Conservation (phyloP, 2,329 filamentous ascomycete species). For the Scytalidium lignicola region DNA sequence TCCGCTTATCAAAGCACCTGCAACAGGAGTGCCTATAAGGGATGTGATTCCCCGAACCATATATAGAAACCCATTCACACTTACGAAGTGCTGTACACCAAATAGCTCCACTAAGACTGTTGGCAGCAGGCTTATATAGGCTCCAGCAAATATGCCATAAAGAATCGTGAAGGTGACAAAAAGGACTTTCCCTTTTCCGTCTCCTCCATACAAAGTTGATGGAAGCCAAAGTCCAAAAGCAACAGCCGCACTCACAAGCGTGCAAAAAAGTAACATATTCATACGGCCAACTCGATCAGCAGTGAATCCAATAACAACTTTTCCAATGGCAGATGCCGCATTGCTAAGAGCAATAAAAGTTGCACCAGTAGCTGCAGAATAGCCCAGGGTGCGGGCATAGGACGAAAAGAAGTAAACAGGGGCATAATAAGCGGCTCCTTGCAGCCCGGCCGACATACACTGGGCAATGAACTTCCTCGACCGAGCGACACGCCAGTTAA, state of each 20-base stretch:
- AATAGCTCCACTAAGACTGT: slow-evolving; percentile 21
- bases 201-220: slow-evolving; percentile 4
- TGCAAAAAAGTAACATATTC: slow-evolving; percentile 32
- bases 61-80: slow-evolving; percentile 19
- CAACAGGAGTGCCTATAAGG: slow-evolving; percentile 16
- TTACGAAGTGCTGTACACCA: slow-evolving; percentile 16
- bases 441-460: slow-evolving; percentile 29
- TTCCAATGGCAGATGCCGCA: slow-evolving; percentile 32
- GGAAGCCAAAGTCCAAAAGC: slow-evolving; percentile 26
- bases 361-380: slow-evolving; percentile 29
- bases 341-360: slow-evolving; percentile 36
- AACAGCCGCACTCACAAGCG: slow-evolving; percentile 23
- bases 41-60: slow-evolving; percentile 19
- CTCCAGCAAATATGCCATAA: slow-evolving; percentile 33
- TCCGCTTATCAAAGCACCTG: slow-evolving; percentile 24
- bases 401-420: slow-evolving; percentile 34
- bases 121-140: slow-evolving; percentile 35
- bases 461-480: slow-evolving; percentile 32
- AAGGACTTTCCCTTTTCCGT: slow-evolving; percentile 10
- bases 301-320: slow-evolving; percentile 31
- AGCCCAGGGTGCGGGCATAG: slow-evolving; percentile 33
- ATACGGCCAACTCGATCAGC: slow-evolving; percentile 34
- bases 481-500: slow-evolving; percentile 30
- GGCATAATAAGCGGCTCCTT: slow-evolving; percentile 33
- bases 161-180: slow-evolving; percentile 29